A percentile compares a stretch with the other conserved stretches of the same genome.
Conservation (phyloP, 108 stramenopile genomes). For the Skeletonema grethae region DNA sequence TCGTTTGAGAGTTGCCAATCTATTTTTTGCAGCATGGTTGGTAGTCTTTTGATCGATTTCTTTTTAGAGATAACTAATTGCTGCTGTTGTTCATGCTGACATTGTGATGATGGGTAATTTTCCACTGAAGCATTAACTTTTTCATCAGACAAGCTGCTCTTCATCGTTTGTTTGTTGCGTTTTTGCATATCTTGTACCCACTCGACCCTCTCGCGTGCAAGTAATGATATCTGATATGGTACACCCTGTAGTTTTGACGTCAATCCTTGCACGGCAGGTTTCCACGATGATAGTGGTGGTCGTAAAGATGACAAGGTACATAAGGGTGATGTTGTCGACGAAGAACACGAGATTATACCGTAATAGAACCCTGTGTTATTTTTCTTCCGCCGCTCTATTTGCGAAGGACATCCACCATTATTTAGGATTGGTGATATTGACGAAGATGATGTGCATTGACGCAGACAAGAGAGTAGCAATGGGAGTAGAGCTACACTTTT, state of each 20-base stretch:
- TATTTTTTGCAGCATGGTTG: background rate
- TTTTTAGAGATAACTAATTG: background rate
- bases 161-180: background rate
- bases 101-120: background rate
- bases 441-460: background rate
- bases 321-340: background rate
- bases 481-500: background rate
- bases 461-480: background rate
- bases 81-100: background rate
- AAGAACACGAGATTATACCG: constrained; percentile 24
- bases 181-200: background rate
- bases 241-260: background rate
- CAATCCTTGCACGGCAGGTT: background rate
- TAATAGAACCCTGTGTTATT: constrained; percentile 58
- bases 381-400: constrained; percentile 34
- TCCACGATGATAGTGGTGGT: background rate
- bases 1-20: background rate
- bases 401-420: background rate
- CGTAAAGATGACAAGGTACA: background rate
- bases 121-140: background rate
- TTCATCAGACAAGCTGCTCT: background rate
- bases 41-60: background rate
- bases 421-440: background rate
- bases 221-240: background rate
- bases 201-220: background rate